phyloP scores from a whole-genome alignment of 148 eudicot genomes.

The Camellia lanceoleosa region DNA sequence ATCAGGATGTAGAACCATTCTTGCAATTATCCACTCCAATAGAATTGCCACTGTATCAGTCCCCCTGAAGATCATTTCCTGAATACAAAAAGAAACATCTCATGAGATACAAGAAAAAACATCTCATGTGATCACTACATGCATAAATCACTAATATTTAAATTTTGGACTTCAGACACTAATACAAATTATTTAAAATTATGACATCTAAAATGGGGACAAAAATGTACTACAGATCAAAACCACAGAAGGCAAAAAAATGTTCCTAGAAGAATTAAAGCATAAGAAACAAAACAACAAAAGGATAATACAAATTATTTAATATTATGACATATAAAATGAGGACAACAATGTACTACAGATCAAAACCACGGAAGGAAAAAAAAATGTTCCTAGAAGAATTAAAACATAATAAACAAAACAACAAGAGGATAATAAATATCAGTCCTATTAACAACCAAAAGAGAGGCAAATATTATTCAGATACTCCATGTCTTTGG shows the following conservation, averaged over 20 bases:
- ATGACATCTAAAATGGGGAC: background rate
- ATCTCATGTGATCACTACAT: too few relatives aligned
- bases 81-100: background rate
- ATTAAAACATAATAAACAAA: background rate
- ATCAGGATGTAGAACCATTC: slow-evolving; percentile 88
- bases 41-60: slow-evolving; percentile 91
- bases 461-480: slow-evolving; percentile 16
- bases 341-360: background rate
- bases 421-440: background rate
- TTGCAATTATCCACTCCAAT: slow-evolving; percentile 83
- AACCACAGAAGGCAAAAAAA: background rate
- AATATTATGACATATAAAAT: too few relatives aligned
- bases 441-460: background rate
- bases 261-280: background rate
- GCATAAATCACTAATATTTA: too few relatives aligned
- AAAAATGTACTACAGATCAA: background rate
- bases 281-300: background rate
- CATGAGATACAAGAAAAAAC: background rate
- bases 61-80: slow-evolving; percentile 98
- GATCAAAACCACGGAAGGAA: background rate
- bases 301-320: background rate
- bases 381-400: too few relatives aligned
- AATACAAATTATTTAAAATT: too few relatives aligned
- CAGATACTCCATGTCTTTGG: slow-evolving; percentile 32
- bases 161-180: background rate